Evolutionary conservation across 805 yeast genomes (phyloP).

Genomic region (Sugiyamaella marilandica): DNA sequence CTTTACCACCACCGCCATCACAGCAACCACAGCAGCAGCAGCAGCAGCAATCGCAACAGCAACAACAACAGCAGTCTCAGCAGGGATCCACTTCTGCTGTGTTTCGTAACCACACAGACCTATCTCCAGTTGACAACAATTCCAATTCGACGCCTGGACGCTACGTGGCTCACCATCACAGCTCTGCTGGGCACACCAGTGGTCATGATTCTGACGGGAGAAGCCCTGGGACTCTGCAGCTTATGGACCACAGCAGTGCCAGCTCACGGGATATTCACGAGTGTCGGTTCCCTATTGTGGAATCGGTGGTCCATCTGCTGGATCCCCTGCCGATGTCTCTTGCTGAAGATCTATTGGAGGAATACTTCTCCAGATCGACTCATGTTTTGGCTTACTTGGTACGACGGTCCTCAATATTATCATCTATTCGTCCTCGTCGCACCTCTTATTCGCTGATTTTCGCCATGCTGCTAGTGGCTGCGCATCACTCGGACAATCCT

Average conservation of each 20-base stretch:
- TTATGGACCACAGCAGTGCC: conserved; percentile 5
- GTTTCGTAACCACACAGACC: not conserved
- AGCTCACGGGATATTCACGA: not conserved
- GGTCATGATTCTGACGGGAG: conserved; percentile 6
- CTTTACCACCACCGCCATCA: too few relatives aligned
- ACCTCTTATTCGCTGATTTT: conserved; percentile 25
- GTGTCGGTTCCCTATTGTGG: conserved; percentile 23
- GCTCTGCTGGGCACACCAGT: conserved; percentile 1
- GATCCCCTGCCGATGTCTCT: conserved; percentile 21
- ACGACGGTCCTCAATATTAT: conserved; percentile 25
- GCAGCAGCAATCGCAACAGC: not conserved
- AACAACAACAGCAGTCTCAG: not conserved
- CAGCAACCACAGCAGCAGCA: not conserved
- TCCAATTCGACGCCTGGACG: not conserved
- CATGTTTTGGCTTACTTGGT: conserved; percentile 28
- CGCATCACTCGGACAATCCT: conserved; percentile 31
- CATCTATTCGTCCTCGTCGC: conserved; percentile 18
- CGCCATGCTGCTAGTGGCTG: conserved; percentile 29
- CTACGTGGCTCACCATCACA: conserved; percentile 2
- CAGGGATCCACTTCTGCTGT: not conserved
- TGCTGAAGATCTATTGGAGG: conserved; percentile 29
- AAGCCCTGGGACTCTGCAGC: not conserved
- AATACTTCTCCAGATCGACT: conserved; percentile 27
- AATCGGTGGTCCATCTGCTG: conserved; percentile 12
- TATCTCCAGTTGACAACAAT: not conserved